phyloP scores from a whole-genome alignment of 768 basidiomycete species.

The Pilatotrama ljubarskyi region DNA sequence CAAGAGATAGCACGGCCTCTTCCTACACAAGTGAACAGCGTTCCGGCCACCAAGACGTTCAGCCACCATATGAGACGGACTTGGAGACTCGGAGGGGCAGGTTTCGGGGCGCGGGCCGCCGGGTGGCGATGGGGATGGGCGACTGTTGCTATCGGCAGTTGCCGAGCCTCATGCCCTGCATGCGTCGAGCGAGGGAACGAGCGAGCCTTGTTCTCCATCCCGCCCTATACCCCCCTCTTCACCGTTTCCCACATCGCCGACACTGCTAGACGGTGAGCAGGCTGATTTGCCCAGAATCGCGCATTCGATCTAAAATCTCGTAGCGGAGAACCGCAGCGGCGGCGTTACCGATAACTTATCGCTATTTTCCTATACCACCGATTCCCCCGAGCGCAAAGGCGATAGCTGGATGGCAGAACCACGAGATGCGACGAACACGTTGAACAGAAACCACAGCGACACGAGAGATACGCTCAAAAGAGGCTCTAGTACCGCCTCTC shows the following conservation, averaged over 20 bases:
- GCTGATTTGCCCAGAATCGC: not conserved
- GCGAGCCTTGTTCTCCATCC: conserved; percentile 28
- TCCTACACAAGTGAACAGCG: not conserved
- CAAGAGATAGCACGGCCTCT: not conserved
- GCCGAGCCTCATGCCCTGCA: conserved; percentile 26
- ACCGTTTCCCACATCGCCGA: conserved; percentile 23
- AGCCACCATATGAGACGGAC: not conserved
- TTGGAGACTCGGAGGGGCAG: too few species aligned
- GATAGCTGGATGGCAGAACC: conserved; percentile 26
- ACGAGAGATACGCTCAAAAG: conserved; percentile 15
- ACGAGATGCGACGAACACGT: conserved; percentile 22
- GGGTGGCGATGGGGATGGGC: conserved; percentile 5
- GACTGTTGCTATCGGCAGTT: conserved; percentile 17
- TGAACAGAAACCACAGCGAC: conserved; percentile 16
- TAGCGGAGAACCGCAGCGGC: conserved; percentile 13
- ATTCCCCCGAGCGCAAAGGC: conserved; percentile 8
- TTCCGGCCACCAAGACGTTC: not conserved
- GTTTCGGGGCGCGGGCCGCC: not conserved
- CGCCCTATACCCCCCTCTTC: conserved; percentile 22
- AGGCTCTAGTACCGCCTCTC: conserved; percentile 18
- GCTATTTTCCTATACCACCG: conserved; percentile 7
- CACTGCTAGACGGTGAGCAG: conserved; percentile 26
- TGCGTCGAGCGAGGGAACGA: conserved; percentile 14
- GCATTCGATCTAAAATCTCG: not conserved
- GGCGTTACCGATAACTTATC: conserved; percentile 23